phyloP scores from a whole-genome alignment of 2,329 filamentous ascomycete species.

The Calonectria multiphialidica region DNA sequence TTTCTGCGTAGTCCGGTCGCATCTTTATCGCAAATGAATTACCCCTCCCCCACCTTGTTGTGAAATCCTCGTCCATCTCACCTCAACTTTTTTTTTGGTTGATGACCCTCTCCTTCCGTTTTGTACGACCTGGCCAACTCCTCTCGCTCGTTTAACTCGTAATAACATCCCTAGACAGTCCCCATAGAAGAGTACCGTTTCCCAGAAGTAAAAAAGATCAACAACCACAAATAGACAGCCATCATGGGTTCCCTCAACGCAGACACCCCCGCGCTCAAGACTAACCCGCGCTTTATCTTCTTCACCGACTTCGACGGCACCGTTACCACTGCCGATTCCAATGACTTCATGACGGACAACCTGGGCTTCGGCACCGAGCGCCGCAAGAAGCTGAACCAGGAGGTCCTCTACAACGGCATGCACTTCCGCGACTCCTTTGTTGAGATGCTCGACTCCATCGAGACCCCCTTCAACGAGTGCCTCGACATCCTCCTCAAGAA shows the following conservation, averaged over 20 bases:
- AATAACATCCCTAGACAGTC: background rate
- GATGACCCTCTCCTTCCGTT: background rate
- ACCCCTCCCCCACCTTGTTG: slow-evolving; percentile 42
- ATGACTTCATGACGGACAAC: slow-evolving; percentile 86
- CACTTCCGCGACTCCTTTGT: slow-evolving; percentile 89
- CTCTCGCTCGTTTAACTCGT: slow-evolving; percentile 7
- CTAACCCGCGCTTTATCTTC: slow-evolving; percentile 91
- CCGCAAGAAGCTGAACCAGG: slow-evolving; percentile 79
- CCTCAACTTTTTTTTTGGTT: slow-evolving; percentile 10
- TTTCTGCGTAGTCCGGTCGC: slow-evolving; percentile 34
- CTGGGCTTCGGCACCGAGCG: slow-evolving; percentile 83
- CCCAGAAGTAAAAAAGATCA: background rate
- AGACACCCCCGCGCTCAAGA: slow-evolving; percentile 69
- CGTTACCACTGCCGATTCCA: slow-evolving; percentile 80
- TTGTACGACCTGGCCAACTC: slow-evolving; percentile 4
- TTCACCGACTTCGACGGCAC: slow-evolving; percentile 99
- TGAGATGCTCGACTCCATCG: slow-evolving; percentile 92
- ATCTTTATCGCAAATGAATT: slow-evolving; percentile 34
- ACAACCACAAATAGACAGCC: background rate
- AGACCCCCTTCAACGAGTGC: slow-evolving; percentile 84
- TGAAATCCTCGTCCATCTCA: background rate
- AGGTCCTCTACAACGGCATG: slow-evolving; percentile 78
- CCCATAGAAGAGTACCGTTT: background rate
- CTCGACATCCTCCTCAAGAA: slow-evolving; percentile 82
- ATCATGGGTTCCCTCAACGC: slow-evolving; percentile 52